Conservation (phyloP, 2,329 filamentous ascomycete species). For the Penicillium sp. region DNA sequence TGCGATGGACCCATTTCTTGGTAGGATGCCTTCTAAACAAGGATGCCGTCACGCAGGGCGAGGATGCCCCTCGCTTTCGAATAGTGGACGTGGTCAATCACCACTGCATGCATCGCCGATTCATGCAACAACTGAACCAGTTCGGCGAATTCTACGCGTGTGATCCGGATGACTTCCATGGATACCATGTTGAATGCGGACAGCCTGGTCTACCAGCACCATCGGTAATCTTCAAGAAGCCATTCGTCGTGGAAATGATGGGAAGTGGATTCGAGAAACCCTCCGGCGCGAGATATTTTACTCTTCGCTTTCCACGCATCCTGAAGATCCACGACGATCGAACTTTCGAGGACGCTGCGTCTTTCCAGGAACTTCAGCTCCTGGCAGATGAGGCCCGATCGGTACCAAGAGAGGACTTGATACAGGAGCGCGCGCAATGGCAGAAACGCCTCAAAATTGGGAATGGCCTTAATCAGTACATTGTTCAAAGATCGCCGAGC, state of each 20-base stretch:
- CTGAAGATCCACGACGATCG: slow-evolving; percentile 74
- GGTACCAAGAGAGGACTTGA: slow-evolving; percentile 49
- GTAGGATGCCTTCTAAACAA: slow-evolving; percentile 70
- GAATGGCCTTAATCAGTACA: slow-evolving; percentile 34
- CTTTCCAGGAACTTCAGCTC: slow-evolving; percentile 63
- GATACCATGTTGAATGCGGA: slow-evolving; percentile 47
- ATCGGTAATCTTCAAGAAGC: slow-evolving; percentile 56
- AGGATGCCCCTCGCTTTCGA: slow-evolving; percentile 54
- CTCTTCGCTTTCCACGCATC: slow-evolving; percentile 68
- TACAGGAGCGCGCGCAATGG: slow-evolving; percentile 58
- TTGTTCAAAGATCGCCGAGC: slow-evolving; percentile 23
- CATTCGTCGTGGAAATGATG: slow-evolving; percentile 71
- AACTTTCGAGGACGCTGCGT: slow-evolving; percentile 60
- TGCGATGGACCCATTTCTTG: slow-evolving; percentile 75
- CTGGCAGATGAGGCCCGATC: slow-evolving; percentile 56
- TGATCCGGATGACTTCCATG: slow-evolving; percentile 29
- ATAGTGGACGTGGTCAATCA: slow-evolving; percentile 58
- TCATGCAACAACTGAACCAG: slow-evolving; percentile 49
- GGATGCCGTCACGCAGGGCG: slow-evolving; percentile 49
- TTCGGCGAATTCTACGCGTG: slow-evolving; percentile 44
- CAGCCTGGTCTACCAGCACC: slow-evolving; percentile 33
- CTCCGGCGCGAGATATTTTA: slow-evolving; percentile 63
- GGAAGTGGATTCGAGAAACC: slow-evolving; percentile 74
- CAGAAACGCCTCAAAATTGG: slow-evolving; percentile 54
- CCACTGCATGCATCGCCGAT: slow-evolving; percentile 45